Conservation (phyloP, 495 filamentous ascomycete species). For the Penicillium lividum region DNA sequence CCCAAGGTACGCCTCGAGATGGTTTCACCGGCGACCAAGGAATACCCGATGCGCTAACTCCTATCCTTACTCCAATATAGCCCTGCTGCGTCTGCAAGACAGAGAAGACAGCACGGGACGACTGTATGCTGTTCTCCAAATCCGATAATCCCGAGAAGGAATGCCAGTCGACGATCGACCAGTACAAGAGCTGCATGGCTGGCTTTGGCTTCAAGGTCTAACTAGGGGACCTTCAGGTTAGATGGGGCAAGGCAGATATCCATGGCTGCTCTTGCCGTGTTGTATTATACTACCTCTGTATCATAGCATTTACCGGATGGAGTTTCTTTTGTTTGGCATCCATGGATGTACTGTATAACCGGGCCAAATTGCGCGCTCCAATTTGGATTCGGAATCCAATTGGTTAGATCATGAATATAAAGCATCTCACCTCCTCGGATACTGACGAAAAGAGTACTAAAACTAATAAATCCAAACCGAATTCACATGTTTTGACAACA, state of each 20-base stretch:
- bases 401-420: constrained; percentile 4
- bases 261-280: not conserved
- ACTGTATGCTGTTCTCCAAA: constrained; percentile 97
- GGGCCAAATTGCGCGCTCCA: not conserved
- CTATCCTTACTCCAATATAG: constrained; percentile 42
- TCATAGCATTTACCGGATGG: constrained; percentile 28
- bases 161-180: constrained; percentile 76
- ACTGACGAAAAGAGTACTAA: not conserved
- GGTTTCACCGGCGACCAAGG: not conserved
- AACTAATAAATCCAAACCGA: not conserved
- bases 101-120: constrained; percentile 88
- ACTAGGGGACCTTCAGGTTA: not conserved
- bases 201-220: constrained; percentile 87
- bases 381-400: not conserved
- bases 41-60: constrained; percentile 6
- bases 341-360: not conserved
- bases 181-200: constrained; percentile 90
- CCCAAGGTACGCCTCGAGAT: constrained; percentile 50
- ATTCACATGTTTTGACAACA: constrained; percentile 4
- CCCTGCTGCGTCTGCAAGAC: constrained; percentile 97
- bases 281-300: constrained; percentile 27
- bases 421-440: constrained; percentile 20
- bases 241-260: not conserved
- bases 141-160: constrained; percentile 71
- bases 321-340: constrained; percentile 20